Base-by-base conservation (phyloP, 805 yeast genomes). In the Candida alai region DNA sequence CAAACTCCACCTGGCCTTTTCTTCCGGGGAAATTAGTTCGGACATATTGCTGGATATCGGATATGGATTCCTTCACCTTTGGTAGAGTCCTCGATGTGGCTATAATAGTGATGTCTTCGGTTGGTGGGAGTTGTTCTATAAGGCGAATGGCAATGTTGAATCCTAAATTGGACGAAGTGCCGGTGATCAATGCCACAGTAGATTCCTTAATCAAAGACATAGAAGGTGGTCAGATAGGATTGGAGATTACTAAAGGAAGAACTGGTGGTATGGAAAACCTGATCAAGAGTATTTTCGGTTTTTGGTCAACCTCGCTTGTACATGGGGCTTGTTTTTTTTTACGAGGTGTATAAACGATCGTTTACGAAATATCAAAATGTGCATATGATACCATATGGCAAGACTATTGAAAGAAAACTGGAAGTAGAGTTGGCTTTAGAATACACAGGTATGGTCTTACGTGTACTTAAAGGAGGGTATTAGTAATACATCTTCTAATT, bases 31-130 rank as follows among this genome's bases (percentile, higher is more conserved):
- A 36, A 10, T 47, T 42, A 4, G 45, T 40, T 6, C 45, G 43
- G 20, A 55, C 51, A 52, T 68, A 71, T 6, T 58, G 51, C 39
- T 77, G 72, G 39, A 87, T 76, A 29, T 60, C 58, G 17, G 65
- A 68, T 32, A 90, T 84, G 15, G 80, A 80, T 42, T 83, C 87
- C 37, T 80, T 80, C 4, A 80, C 97, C 37, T 87, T 76, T 6
- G 95, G 88, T 30, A 90, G 67, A 0, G 95, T 85, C 45, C 99
- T 70, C 4, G 96, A 84, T 0, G 97, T 89, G 8, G 90, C 88
- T 8, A 93, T 78, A 7, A 93, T 64, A 1, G 96, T 88, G 30
- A 93, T 50, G 39, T 82, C 67, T 6, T 65, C 63, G 13, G 68
- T 67, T 1, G 63, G 54, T 5, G 82, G 78, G 3, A 76, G 55